Evolutionary conservation across 148 eudicot genomes (phyloP), one percentile per base, ranked within the genome.

Genomic region (Fagopyrum esculentum): DNA sequence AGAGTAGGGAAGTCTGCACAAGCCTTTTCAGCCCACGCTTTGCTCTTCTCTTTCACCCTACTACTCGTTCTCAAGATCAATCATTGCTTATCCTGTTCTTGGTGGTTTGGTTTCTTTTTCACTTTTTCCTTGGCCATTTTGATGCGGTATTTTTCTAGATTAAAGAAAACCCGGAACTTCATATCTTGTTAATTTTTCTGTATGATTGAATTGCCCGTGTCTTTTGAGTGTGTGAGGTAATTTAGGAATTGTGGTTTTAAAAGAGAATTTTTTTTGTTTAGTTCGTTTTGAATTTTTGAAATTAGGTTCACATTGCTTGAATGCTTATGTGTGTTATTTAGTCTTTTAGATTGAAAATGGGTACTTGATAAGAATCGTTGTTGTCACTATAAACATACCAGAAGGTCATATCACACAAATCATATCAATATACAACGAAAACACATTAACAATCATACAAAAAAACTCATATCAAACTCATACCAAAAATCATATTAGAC

Each of bases 31-130:
- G 93, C 97, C 0, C 89, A 90, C 84, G 69, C 75, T 44, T 83
- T 85, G 55, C 88, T 94, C 10, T 80, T 94, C 51, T 72, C 77
- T 49, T 89, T 91, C 83, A 88, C 96, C 30, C 74, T 87, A 11
- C 77, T 87, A 80, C 97, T 94, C 63, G 89, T 94, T 59, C 76
- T 89, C 61, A 94, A 90, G 88, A 90, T 94, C 79, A 92, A 88
- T 83, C 92, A 86, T 44, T 4, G 49, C 43, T 48, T 80, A 51
- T 74, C 75, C 10, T 90, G 56, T 83, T 94, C 98, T 76, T 94
- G 98, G 97, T 91, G 98, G 98, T 93, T 73, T 15, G 88, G 75
- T 50, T 75, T 19, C 46, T 45, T 45, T 44, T 59, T 56, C 8
- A 35, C 43, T 57, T 35, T 74, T 49, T 8, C 13, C 64, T 12